Percentiles rank a stretch among this genome's conserved stretches.
Evolutionary conservation across 495 filamentous ascomycete genomes (phyloP).

Genomic region (Saxophila tyrrhenica): DNA sequence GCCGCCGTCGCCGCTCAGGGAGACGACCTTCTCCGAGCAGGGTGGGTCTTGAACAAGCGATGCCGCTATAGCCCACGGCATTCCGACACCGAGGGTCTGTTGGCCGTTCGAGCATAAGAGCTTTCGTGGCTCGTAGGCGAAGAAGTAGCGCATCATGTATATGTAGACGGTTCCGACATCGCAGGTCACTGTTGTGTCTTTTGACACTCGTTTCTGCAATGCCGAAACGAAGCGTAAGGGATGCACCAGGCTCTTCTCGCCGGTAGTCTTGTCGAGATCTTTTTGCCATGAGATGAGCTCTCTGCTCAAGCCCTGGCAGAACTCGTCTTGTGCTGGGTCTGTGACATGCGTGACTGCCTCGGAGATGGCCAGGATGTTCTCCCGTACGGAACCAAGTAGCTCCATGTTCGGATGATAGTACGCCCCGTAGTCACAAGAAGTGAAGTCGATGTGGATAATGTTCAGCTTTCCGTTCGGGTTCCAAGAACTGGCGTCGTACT

Average conservation of each 20-base stretch:
- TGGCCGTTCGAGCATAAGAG: constrained; percentile 33
- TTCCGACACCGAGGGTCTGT: constrained; percentile 32
- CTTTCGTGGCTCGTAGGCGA: constrained; percentile 27
- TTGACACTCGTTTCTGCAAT: constrained; percentile 24
- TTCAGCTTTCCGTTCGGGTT: constrained; percentile 23
- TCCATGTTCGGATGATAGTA: constrained; percentile 28
- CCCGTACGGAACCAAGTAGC: constrained; percentile 25
- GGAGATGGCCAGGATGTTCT: constrained; percentile 24
- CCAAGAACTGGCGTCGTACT: constrained; percentile 31
- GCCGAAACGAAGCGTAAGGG: constrained; percentile 29
- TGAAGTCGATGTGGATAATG: constrained; percentile 29
- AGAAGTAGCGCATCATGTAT: constrained; percentile 33
- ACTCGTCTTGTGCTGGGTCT: constrained; percentile 18
- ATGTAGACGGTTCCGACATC: constrained; percentile 35
- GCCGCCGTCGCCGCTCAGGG: constrained; percentile 26
- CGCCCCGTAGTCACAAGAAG: constrained; percentile 23
- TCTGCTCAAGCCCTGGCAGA: constrained; percentile 15
- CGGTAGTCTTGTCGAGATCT: constrained; percentile 9
- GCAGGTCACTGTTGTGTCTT: constrained; percentile 23
- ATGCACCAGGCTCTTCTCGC: constrained; percentile 21
- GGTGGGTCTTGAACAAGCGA: constrained; percentile 25
- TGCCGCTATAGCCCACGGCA: constrained; percentile 34
- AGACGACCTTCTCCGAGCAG: constrained; percentile 28
- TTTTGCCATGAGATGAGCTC: constrained; percentile 21
- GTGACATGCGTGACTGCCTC: constrained; percentile 15